phyloP scores from a whole-genome alignment of 1,139 yeast species.

The Lodderomyces jiufengensis region DNA sequence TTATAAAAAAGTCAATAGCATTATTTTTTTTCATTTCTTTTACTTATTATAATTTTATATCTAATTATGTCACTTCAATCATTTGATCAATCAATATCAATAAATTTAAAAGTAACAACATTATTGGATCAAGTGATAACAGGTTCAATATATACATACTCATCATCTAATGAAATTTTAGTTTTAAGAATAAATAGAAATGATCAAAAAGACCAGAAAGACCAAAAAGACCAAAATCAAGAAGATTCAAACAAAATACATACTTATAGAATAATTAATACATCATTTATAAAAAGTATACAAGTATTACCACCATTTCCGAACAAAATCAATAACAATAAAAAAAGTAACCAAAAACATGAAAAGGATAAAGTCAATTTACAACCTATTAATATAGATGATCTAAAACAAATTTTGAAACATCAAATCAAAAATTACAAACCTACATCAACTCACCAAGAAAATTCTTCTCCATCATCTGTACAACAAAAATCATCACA shows the following conservation, averaged over 20 bases:
- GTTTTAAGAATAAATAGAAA: conserved; percentile 19
- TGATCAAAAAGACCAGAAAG: conserved; percentile 16
- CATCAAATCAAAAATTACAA: conserved; percentile 14
- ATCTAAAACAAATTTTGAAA: conserved; percentile 18
- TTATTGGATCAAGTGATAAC: conserved; percentile 52
- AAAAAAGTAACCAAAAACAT: neutral
- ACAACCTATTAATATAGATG: conserved; percentile 15
- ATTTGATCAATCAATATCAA: conserved; percentile 17
- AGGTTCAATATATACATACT: conserved; percentile 64
- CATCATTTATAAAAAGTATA: conserved; percentile 55
- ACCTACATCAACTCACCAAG: conserved; percentile 3
- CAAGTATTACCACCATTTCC: conserved; percentile 34
- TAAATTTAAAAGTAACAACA: conserved; percentile 60
- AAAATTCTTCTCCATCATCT: neutral
- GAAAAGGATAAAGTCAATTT: conserved; percentile 5
- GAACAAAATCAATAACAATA: conserved; percentile 14
- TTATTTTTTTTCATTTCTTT: neutral
- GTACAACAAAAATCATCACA: neutral
- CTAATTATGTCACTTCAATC: conserved; percentile 10
- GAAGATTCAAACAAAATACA: conserved; percentile 14
- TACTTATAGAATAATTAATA: conserved; percentile 53
- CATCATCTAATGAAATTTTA: conserved; percentile 23
- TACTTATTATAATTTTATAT: neutral
- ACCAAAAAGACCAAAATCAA: conserved; percentile 1
- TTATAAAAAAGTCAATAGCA: too few relatives aligned